Conservation (phyloP, 169 alveolate species). For the Cryptosporidium bovis region DNA sequence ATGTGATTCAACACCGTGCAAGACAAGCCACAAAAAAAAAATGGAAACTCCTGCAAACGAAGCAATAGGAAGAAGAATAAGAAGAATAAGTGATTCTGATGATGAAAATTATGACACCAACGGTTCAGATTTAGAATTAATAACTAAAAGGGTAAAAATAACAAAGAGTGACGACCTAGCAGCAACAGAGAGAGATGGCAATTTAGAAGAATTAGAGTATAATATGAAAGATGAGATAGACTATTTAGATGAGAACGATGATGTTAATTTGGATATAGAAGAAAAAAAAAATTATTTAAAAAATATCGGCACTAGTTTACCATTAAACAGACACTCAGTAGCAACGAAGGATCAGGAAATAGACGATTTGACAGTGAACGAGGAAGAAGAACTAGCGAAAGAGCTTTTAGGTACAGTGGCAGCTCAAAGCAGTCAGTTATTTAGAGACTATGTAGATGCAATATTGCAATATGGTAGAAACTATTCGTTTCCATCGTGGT, state of each 20-base stretch:
- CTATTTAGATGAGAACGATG: slow-evolving; percentile 1
- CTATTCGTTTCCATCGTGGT: slow-evolving; percentile 78
- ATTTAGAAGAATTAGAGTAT: neutral
- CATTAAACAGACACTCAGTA: neutral
- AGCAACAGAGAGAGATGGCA: neutral
- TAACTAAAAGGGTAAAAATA: slow-evolving; percentile 9
- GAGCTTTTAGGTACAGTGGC: slow-evolving; percentile 72
- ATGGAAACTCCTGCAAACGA: neutral
- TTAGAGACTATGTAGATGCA: slow-evolving; percentile 57
- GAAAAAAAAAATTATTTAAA: neutral
- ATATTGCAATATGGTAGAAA: slow-evolving; percentile 54
- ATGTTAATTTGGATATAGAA: neutral
- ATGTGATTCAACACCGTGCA: slow-evolving; percentile 69
- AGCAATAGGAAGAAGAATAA: slow-evolving; percentile 73
- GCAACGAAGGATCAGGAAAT: neutral
- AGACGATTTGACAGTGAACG: slow-evolving; percentile 22
- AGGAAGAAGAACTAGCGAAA: slow-evolving; percentile 72
- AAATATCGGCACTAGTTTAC: neutral
- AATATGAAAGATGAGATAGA: neutral
- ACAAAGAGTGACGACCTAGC: neutral
- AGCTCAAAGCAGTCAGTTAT: slow-evolving; percentile 63
- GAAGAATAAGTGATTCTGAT: slow-evolving; percentile 65
- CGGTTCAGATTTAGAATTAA: slow-evolving; percentile 22
- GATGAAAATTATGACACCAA: neutral
- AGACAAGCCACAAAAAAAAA: neutral